These are phyloP conservation scores for Lactuca saligna DNA, from an alignment of 129 eudicot genomes.

Conservation along the genomic window DNA sequence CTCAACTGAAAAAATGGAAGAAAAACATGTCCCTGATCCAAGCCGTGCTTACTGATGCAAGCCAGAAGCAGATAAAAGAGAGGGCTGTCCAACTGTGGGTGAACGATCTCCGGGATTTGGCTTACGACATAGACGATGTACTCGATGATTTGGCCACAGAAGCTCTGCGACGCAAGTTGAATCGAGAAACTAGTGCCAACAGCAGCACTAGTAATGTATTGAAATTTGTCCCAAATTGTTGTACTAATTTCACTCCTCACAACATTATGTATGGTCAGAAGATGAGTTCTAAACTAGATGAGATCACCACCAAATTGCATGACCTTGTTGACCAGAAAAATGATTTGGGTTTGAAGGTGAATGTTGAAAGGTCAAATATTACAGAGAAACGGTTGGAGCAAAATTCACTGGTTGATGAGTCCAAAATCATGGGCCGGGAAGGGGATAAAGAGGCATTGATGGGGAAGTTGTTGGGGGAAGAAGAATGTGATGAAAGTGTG, in stretches of 20 bases:
- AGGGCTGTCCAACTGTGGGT: constrained; percentile 17
- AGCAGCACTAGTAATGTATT: background rate
- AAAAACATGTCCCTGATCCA: constrained; percentile 11
- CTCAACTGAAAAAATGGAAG: too few species aligned
- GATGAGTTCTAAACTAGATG: constrained; percentile 32
- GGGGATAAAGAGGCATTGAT: too few species aligned
- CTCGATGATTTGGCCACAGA: too few species aligned
- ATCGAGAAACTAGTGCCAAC: constrained; percentile 6
- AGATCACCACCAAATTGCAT: constrained; percentile 17
- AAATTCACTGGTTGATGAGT: too few species aligned
- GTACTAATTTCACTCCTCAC: constrained; percentile 1
- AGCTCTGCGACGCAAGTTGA: background rate
- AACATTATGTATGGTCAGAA: background rate
- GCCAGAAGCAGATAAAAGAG: constrained; percentile 37
- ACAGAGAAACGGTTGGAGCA: too few species aligned
- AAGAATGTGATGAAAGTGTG: too few species aligned
- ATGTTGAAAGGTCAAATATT: too few species aligned
- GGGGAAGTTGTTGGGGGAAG: too few species aligned
- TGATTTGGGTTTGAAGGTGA: too few species aligned
- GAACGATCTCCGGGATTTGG: too few species aligned
- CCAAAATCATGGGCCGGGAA: too few species aligned
- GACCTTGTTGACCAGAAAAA: constrained; percentile 5
- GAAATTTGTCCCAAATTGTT: constrained; percentile 18
- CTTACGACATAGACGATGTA: too few species aligned
- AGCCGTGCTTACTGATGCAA: constrained; percentile 52